Evolutionary conservation across 768 basidiomycete species (phyloP).

Genomic region (Pleurotus tuber-regium): DNA sequence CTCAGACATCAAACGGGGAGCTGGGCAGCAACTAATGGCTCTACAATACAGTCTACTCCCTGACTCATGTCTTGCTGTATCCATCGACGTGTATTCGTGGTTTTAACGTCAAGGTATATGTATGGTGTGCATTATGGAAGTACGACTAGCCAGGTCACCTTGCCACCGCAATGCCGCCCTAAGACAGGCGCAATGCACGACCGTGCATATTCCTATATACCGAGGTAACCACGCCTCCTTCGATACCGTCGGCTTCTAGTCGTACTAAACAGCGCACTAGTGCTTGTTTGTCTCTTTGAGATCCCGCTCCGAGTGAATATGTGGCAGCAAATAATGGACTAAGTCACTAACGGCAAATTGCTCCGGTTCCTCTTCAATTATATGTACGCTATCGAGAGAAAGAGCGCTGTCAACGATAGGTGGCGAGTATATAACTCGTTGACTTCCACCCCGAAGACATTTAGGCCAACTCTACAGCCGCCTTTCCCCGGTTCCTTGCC

Average conservation of each 20-base stretch:
- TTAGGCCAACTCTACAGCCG: not conserved
- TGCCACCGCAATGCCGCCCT: not conserved
- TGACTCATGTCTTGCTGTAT: too few species aligned
- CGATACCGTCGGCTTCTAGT: not conserved
- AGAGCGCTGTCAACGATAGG: not conserved
- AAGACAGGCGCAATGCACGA: slow-evolving; percentile 9
- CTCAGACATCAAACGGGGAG: too few species aligned
- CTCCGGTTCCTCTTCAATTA: not conserved
- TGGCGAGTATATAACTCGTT: slow-evolving; percentile 2
- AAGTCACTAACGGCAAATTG: too few species aligned
- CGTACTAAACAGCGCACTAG: not conserved
- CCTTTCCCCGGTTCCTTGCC: not conserved
- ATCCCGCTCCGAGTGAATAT: not conserved
- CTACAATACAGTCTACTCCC: too few species aligned
- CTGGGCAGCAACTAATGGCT: too few species aligned
- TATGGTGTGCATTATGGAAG: too few species aligned
- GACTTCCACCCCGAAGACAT: not conserved
- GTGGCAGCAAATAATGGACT: not conserved
- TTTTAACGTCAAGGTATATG: too few species aligned
- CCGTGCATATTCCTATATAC: slow-evolving; percentile 10
- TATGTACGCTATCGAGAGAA: too few species aligned
- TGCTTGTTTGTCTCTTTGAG: not conserved
- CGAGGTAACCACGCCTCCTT: not conserved
- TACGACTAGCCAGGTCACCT: not conserved
- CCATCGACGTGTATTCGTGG: too few species aligned